A percentile compares a stretch with the other conserved stretches of the same genome.
Conservation (phyloP, 208 protist species). For the Trypanosoma rangeli region DNA sequence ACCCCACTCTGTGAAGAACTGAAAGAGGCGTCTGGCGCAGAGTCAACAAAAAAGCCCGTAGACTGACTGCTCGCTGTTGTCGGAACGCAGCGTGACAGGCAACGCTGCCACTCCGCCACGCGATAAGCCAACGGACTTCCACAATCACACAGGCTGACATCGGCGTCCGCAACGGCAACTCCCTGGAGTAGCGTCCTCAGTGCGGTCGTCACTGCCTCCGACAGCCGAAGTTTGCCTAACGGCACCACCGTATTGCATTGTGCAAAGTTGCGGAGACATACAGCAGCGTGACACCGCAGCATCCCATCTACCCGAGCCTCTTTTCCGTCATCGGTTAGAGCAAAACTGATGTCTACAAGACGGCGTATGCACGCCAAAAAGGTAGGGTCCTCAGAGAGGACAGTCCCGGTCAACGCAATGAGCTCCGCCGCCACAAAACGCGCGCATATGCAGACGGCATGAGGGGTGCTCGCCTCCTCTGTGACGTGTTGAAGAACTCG, state of each 20-base stretch:
- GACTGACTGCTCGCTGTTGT: neutral
- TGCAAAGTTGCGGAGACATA: slow-evolving; percentile 37
- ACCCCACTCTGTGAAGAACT: slow-evolving; percentile 14
- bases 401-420: slow-evolving; percentile 34
- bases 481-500: slow-evolving; percentile 14
- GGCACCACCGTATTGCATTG: slow-evolving; percentile 36
- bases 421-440: slow-evolving; percentile 57
- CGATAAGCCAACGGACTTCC: slow-evolving; percentile 1
- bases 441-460: slow-evolving; percentile 10
- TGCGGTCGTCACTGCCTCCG: slow-evolving; percentile 31
- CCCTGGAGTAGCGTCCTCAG: slow-evolving; percentile 46
- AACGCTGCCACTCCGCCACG: slow-evolving; percentile 5
- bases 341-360: slow-evolving; percentile 52
- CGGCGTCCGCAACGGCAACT: neutral
- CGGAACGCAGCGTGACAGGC: slow-evolving; percentile 2
- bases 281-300: slow-evolving; percentile 26
- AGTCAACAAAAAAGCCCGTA: neutral
- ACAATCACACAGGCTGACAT: neutral
- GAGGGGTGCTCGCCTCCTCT: neutral
- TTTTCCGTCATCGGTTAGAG: neutral
- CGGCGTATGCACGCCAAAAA: slow-evolving; percentile 59
- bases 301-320: slow-evolving; percentile 6
- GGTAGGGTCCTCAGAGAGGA: slow-evolving; percentile 40
- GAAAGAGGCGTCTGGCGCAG: neutral
- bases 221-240: slow-evolving; percentile 37